Evolutionary conservation across 2,329 filamentous ascomycete genomes (phyloP).

Genomic region (Aspergillus cejpii): DNA sequence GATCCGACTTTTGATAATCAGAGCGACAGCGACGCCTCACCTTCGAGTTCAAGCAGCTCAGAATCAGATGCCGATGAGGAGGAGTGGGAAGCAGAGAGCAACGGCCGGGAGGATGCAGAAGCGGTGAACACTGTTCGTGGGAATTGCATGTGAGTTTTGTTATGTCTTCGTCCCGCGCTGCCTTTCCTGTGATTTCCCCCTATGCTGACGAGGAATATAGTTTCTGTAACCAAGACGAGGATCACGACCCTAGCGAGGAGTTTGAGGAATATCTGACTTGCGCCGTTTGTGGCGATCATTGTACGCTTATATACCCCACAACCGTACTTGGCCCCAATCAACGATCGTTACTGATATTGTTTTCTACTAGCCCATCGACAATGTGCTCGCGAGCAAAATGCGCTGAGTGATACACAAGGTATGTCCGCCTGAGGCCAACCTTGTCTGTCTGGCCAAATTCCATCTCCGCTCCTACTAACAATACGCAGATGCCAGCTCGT

Average conservation of each 20-base stretch:
- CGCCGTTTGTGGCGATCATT: constrained; percentile 69
- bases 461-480: constrained; percentile 18
- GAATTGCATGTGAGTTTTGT: constrained; percentile 54
- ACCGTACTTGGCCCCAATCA: constrained; percentile 8
- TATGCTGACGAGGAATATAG: constrained; percentile 43
- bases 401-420: constrained; percentile 59
- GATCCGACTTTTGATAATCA: constrained; percentile 41
- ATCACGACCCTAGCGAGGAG: constrained; percentile 72
- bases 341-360: constrained; percentile 36
- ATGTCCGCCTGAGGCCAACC: constrained; percentile 16
- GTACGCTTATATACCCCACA: constrained; percentile 50
- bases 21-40: constrained; percentile 36
- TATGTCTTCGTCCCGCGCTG: not conserved
- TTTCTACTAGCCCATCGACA: constrained; percentile 71
- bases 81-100: constrained; percentile 46
- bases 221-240: constrained; percentile 77
- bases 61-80: constrained; percentile 53
- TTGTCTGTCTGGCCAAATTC: not conserved
- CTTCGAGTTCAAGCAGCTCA: constrained; percentile 43
- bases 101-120: constrained; percentile 41
- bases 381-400: constrained; percentile 69
- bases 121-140: constrained; percentile 47
- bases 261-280: constrained; percentile 75
- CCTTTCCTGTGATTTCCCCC: constrained; percentile 15
- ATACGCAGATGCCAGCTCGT: constrained; percentile 51